Evolutionary conservation across 2,329 filamentous ascomycete genomes (phyloP).

Genomic region (Aspergillus uvarum): DNA sequence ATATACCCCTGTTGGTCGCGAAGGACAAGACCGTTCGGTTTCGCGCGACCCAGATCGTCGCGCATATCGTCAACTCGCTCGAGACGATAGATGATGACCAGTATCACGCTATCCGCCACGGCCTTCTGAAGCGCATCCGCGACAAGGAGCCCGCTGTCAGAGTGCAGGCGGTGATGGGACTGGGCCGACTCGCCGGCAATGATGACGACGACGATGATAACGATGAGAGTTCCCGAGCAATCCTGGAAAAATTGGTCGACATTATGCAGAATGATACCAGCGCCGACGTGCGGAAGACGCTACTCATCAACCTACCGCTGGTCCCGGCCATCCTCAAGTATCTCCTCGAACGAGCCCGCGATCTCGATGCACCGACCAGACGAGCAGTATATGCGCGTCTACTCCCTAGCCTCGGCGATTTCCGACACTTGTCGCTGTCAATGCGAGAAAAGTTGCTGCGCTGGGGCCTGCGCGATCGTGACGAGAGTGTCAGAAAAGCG

Average conservation of each 20-base stretch:
- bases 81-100: slow-evolving; percentile 90
- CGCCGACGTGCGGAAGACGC: slow-evolving; percentile 83
- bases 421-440: slow-evolving; percentile 85
- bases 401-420: slow-evolving; percentile 86
- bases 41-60: slow-evolving; percentile 82
- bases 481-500: slow-evolving; percentile 90
- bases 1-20: slow-evolving; percentile 73
- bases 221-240: slow-evolving; percentile 62
- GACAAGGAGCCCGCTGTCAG: slow-evolving; percentile 94
- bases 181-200: slow-evolving; percentile 80
- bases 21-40: slow-evolving; percentile 95
- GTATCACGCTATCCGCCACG: slow-evolving; percentile 77
- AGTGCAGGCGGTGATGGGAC: slow-evolving; percentile 84
- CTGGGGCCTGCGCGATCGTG: slow-evolving; percentile 91
- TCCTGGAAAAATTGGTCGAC: slow-evolving; percentile 80
- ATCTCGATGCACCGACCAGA: slow-evolving; percentile 80
- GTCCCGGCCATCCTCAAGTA: slow-evolving; percentile 78
- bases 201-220: slow-evolving; percentile 67
- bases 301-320: slow-evolving; percentile 88
- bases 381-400: slow-evolving; percentile 83
- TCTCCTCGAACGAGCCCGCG: slow-evolving; percentile 84
- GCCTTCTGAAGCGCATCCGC: slow-evolving; percentile 78
- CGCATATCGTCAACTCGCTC: slow-evolving; percentile 88
- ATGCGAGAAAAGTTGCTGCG: slow-evolving; percentile 94
- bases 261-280: slow-evolving; percentile 92